Percentiles rank a stretch among this genome's conserved stretches.
Evolutionary conservation across 225 moss, liverwort and hornwort genomes (phyloP).

Genomic region (Lunularia cruciata): DNA sequence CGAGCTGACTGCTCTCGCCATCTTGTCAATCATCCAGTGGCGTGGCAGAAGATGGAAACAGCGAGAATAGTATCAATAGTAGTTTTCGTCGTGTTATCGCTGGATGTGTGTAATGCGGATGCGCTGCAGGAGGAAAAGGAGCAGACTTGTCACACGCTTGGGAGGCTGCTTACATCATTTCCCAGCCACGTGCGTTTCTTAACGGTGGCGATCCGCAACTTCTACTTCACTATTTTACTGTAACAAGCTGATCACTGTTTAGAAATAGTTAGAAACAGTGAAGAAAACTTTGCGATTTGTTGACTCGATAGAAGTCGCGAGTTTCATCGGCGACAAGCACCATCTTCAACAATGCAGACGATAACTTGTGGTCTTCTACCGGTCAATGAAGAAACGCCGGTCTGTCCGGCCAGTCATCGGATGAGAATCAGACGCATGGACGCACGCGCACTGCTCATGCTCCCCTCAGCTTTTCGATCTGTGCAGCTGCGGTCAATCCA

Average conservation of each 20-base stretch:
- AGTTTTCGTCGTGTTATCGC: not conserved
- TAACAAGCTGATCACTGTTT: not conserved
- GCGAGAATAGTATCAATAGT: no score
- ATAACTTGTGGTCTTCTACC: not conserved
- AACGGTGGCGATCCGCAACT: conserved; percentile 2
- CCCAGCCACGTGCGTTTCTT: not conserved
- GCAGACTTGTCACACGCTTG: not conserved
- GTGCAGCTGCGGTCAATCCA: not conserved
- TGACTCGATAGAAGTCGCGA: not conserved
- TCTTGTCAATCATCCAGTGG: no score
- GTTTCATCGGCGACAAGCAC: not conserved
- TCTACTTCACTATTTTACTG: not conserved
- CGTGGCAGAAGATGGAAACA: no score
- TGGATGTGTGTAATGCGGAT: not conserved
- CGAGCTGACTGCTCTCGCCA: no score
- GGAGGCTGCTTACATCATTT: not conserved
- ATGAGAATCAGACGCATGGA: not conserved
- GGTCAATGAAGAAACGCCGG: conserved; percentile 10
- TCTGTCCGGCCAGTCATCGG: conserved; percentile 5
- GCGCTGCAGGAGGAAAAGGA: not conserved
- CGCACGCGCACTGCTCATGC: not conserved
- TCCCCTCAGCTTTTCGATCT: no score
- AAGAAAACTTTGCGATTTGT: not conserved
- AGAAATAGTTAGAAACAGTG: not conserved
- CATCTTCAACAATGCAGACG: not conserved